These are phyloP conservation scores for Colletotrichum eleusines DNA, from an alignment of 2,329 filamentous ascomycete species.

Conservation along the genomic window DNA sequence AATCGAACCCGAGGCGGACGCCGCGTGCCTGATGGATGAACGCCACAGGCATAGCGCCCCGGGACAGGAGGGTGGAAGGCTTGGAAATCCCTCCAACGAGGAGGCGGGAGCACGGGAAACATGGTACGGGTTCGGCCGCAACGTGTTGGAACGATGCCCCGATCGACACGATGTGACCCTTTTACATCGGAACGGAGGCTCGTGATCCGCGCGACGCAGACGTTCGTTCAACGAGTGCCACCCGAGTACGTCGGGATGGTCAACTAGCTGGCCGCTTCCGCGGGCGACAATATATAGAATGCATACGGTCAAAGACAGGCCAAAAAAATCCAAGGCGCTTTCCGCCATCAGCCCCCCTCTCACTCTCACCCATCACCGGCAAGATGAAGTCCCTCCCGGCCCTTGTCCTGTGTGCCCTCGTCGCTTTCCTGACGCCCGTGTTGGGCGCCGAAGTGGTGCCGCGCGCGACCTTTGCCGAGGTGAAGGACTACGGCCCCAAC, in stretches of 20 bases:
- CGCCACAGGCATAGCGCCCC: background rate
- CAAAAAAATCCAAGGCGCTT: background rate
- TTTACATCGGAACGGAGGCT: constrained; percentile 13
- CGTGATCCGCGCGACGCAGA: constrained; percentile 18
- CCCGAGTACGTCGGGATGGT: too few relatives aligned
- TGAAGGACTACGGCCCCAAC: constrained; percentile 40
- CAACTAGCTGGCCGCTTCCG: background rate
- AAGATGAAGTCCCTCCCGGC: constrained; percentile 16
- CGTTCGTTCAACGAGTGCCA: too few relatives aligned
- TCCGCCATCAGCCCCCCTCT: background rate
- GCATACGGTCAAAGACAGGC: background rate
- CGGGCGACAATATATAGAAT: background rate
- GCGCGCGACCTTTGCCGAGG: constrained; percentile 41
- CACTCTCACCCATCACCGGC: background rate
- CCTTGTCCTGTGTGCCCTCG: constrained; percentile 8
- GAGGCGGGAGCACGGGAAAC: background rate
- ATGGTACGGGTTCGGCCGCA: background rate
- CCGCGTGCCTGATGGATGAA: background rate
- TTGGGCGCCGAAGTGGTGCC: constrained; percentile 39
- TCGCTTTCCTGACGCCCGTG: background rate
- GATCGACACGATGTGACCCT: constrained; percentile 23
- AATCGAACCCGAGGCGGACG: background rate
- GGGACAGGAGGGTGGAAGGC: background rate
- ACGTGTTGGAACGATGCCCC: background rate
- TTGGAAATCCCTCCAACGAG: background rate